phyloP scores from a whole-genome alignment of 768 basidiomycete species.

The Kwoniella sp. region DNA sequence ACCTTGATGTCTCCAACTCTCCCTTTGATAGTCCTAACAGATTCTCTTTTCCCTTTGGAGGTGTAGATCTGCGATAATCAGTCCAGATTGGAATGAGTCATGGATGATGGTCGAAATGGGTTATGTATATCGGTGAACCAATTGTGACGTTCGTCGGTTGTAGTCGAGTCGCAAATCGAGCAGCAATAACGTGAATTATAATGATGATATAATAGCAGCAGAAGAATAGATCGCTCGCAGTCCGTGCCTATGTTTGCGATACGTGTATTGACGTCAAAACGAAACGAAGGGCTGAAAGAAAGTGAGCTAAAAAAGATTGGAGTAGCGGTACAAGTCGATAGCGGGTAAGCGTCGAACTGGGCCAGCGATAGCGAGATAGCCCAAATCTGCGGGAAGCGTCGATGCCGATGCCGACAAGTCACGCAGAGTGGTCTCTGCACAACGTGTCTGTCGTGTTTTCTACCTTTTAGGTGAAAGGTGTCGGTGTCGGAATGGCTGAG shows the following conservation, averaged over 20 bases:
- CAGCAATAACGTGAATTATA: neutral
- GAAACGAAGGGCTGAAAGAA: neutral
- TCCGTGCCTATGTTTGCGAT: neutral
- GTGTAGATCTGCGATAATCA: neutral
- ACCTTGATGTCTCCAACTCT: too few relatives aligned
- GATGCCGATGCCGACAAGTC: too few relatives aligned
- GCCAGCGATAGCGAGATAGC: too few relatives aligned
- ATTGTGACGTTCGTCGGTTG: neutral
- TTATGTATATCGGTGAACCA: neutral
- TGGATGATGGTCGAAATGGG: neutral
- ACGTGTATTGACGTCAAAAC: conserved; percentile 1
- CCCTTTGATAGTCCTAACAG: neutral
- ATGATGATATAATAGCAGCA: neutral
- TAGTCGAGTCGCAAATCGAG: neutral
- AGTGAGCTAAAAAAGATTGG: neutral
- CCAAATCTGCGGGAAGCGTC: too few relatives aligned
- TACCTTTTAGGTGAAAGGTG: too few relatives aligned
- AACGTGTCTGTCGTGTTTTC: too few relatives aligned
- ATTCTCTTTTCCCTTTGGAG: too few relatives aligned
- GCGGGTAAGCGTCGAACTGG: too few relatives aligned
- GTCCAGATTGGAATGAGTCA: neutral
- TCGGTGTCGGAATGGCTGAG: too few relatives aligned
- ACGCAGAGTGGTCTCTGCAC: too few relatives aligned
- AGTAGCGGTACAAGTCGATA: too few relatives aligned
- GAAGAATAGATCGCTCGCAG: neutral